Evolutionary conservation across 2,329 filamentous ascomycete species (phyloP), one percentile per base, ranked within the genome.

Genomic region (Westerdykella aurantiaca): DNA sequence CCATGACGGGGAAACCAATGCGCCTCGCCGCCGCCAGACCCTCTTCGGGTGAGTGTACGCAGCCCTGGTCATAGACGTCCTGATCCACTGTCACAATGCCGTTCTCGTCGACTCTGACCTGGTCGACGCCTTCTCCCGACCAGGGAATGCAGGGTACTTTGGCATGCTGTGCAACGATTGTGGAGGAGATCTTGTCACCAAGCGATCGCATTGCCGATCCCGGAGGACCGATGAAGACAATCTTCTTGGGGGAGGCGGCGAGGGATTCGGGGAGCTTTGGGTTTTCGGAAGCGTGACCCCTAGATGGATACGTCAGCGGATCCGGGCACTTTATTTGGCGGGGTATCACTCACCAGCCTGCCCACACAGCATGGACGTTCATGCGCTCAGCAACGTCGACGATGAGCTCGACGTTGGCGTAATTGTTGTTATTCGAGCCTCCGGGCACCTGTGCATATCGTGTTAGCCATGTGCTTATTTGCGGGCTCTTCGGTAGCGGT

Each of bases 351-450:
- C 35, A 93, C 90, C 93, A 98, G 78, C 93, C 93, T 59, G 93
- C 93, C 93, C 93, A 98, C 13, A 98, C 93, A 47, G 93, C 93
- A 65, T 98, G 93, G 48, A 98, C 93, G 60, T 91, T 82, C 89
- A 96, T 97, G 51, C 93, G 88, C 78, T 98, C 93, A 21, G 93
- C 93, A 67, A 98, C 83, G 75, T 98, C 93, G 55, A 98, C 93
- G 70, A 98, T 98, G 67, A 98, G 79, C 75, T 98, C 93, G 48
- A 98, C 93, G 69, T 98, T 98, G 73, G 93, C 93, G 72, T 98
- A 98, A 73, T 98, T 98, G 83, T 98, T 95, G 80, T 98, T 98
- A 77, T 98, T 98, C 50, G 93, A 98, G 66, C 93, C 93, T 64
- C 93, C 93, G 29, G 93, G 93, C 49, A 98, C 91, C 77, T 79